Evolutionary conservation across 1,139 yeast genomes (phyloP).

Genomic region (Magnusiomyces suaveolens): DNA sequence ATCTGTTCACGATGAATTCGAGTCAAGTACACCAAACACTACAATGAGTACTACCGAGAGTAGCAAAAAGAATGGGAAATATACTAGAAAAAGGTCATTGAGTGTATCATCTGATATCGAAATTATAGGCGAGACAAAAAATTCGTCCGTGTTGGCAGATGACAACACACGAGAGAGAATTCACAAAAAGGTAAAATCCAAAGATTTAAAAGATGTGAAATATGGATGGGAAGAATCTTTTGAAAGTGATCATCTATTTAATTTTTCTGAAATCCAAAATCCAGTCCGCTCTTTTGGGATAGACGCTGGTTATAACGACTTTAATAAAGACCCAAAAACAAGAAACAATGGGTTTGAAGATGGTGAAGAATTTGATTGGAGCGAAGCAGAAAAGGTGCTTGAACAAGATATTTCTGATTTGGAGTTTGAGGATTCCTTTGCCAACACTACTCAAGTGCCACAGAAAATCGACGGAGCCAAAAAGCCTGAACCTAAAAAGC

Average conservation of each 20-base stretch:
- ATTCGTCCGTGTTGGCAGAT: background rate
- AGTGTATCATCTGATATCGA: slow-evolving; percentile 3
- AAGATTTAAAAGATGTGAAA: background rate
- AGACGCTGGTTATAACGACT: no score
- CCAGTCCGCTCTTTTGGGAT: no score
- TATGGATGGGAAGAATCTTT: background rate
- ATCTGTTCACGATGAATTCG: background rate
- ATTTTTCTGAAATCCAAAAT: background rate
- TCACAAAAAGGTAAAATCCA: background rate
- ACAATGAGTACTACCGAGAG: background rate
- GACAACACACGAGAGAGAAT: background rate
- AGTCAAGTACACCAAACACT: background rate
- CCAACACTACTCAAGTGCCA: background rate
- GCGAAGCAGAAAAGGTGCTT: background rate
- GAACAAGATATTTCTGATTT: background rate
- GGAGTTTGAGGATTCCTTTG: background rate
- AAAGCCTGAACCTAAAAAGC: background rate
- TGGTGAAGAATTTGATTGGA: background rate
- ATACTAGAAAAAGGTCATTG: background rate
- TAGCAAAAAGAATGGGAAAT: background rate
- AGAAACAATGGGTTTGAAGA: background rate
- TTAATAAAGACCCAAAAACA: background rate
- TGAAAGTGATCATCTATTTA: background rate
- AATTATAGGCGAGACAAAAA: background rate
- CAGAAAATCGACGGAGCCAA: background rate